Evolutionary conservation across 805 yeast species (phyloP).

Genomic region (Saccharomycopsis vini): DNA sequence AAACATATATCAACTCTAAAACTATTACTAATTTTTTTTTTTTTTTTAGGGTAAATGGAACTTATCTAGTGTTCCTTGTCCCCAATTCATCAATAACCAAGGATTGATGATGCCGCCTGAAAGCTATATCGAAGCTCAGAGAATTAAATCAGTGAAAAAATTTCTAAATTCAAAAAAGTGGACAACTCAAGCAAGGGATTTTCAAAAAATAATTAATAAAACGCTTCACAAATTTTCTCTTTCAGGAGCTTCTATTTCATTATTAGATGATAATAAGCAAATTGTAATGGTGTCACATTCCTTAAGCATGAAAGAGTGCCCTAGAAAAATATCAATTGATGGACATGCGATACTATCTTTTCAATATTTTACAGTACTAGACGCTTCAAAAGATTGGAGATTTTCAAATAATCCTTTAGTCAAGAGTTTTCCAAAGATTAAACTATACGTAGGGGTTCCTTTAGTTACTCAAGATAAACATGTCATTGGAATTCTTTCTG

Average conservation of each 20-base stretch:
- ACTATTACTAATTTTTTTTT: too few species aligned
- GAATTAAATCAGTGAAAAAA: conserved; percentile 35
- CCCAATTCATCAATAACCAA: conserved; percentile 37
- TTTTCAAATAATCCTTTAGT: conserved; percentile 54
- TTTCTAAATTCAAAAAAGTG: conserved; percentile 39
- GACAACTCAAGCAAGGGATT: conserved; percentile 30
- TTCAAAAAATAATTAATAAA: conserved; percentile 32
- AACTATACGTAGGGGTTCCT: conserved; percentile 61
- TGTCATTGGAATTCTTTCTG: conserved; percentile 48
- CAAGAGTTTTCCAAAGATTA: conserved; percentile 47
- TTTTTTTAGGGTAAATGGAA: conserved; percentile 46
- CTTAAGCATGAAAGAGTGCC: conserved; percentile 40
- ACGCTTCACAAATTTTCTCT: conserved; percentile 29
- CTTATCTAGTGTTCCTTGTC: conserved; percentile 45
- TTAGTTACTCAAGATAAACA: conserved; percentile 32
- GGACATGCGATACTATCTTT: conserved; percentile 58
- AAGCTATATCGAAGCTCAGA: conserved; percentile 38
- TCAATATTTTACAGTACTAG: conserved; percentile 44
- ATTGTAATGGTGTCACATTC: conserved; percentile 41
- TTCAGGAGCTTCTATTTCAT: conserved; percentile 48
- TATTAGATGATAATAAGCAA: conserved; percentile 42
- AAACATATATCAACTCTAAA: neutral
- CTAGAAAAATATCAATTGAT: conserved; percentile 52
- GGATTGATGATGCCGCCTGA: conserved; percentile 55
- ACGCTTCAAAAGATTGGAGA: conserved; percentile 68